These are phyloP conservation scores for Carex sylvatica DNA, from an alignment of 202 grass and related monocot species.

Conservation along the genomic window DNA sequence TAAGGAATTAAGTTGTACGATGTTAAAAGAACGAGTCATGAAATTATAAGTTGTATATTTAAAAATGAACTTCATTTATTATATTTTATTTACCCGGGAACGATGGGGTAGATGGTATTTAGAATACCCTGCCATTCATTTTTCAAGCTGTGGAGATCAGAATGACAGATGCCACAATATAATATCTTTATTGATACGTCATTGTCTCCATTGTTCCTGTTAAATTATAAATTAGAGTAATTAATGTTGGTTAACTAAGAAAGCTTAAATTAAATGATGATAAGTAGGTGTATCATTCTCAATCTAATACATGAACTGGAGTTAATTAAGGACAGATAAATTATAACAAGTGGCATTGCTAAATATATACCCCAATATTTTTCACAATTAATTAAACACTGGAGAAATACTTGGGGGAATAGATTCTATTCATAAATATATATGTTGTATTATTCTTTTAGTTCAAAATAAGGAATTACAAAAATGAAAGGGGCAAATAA, in stretches of 20 bases:
- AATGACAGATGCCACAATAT: constrained; percentile 40
- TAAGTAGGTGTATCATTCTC: background rate
- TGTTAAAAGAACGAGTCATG: background rate
- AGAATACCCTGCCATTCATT: constrained; percentile 85
- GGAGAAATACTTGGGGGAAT: background rate
- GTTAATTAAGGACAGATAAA: background rate
- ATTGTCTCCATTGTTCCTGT: constrained; percentile 69
- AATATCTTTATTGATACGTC: constrained; percentile 62
- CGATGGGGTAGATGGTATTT: constrained; percentile 55
- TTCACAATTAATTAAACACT: background rate
- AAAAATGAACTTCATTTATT: background rate
- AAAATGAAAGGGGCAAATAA: background rate
- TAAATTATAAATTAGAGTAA: background rate
- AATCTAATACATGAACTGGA: background rate
- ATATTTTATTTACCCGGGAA: constrained; percentile 51
- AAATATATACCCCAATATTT: background rate
- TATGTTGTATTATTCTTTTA: background rate
- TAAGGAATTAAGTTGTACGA: background rate
- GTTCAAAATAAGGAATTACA: background rate
- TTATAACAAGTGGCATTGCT: background rate
- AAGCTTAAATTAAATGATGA: background rate
- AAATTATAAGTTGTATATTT: background rate
- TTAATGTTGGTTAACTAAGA: background rate
- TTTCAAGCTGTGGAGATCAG: constrained; percentile 72
- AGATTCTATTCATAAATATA: background rate